Evolutionary conservation across 805 yeast genomes (phyloP), one percentile per base, ranked within the genome.

Genomic region (Ogataea dorogensis): DNA sequence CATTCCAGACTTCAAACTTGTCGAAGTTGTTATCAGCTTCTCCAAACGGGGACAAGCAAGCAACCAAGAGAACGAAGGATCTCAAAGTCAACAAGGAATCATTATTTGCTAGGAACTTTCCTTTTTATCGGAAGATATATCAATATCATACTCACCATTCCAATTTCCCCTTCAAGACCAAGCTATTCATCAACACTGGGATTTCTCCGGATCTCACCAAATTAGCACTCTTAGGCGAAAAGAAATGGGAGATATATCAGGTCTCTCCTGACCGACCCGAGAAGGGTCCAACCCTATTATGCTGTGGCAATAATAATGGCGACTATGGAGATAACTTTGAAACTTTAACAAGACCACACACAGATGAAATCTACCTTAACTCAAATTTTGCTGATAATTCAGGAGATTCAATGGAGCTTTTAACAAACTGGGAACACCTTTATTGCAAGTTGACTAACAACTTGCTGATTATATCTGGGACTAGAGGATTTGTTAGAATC

Each of bases 41-140:
- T n/a, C 54, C 57, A 17, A 46, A 43, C 4, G n/a, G 30, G 12
- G 53, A 44, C 10, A 49, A 47, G 33, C 18, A 37, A 24, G 17
- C 8, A 7, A 15, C 34, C 19, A 28, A 31, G 22, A 36, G 28
- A 14, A 6, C 28, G 2, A 33, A 35, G 15, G 24, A 32, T 7
- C 23, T 20, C 20, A 39, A 31, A 14, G 24, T 56, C 14, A 53
- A 53, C 31, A 77, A 79, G 44, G 95, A 86, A 53, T 68, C 73
- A 36, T 69, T 78, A 35, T 86, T 80, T 56, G 79, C 81, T 5
- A 82, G 79, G 50, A 86, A 91, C 49, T 88, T 86, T 60, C 97
- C 97, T 0, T 75, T 79, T 37, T 85, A 82, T 54, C 70, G 95
- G 41, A 80, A 75, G 43, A 68, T 75, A 32, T 67, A 70, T 32